A percentile compares a stretch with the other conserved stretches of the same genome.
phyloP scores from a whole-genome alignment of 805 yeast genomes.

The Yamadazyma laniorum region DNA sequence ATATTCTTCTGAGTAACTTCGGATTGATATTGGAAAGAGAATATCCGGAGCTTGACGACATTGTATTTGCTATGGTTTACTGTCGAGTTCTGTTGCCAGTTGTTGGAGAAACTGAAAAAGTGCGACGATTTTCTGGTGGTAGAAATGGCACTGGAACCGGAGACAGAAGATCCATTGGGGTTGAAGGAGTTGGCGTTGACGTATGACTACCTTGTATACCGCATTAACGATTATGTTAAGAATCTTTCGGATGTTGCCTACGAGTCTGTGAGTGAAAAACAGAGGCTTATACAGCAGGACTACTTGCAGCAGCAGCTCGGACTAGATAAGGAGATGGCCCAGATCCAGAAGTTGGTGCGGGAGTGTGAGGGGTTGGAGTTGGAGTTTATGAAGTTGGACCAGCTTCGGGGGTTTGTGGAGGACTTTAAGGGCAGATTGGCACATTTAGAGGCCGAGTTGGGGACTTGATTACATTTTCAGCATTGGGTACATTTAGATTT shows the following conservation, averaged over 20 bases:
- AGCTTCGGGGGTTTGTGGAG: conserved; percentile 39
- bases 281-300: conserved; percentile 21
- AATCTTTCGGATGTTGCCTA: conserved; percentile 43
- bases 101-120: too few relatives aligned
- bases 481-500: too few relatives aligned
- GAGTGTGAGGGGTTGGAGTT: conserved; percentile 51
- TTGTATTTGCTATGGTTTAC: too few relatives aligned
- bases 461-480: too few relatives aligned
- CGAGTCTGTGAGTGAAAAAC: conserved; percentile 32
- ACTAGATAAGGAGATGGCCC: conserved; percentile 40
- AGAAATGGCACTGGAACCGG: too few relatives aligned
- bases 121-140: too few relatives aligned
- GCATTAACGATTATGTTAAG: conserved; percentile 55
- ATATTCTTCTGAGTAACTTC: conserved; percentile 44
- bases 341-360: conserved; percentile 37
- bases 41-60: conserved; percentile 21
- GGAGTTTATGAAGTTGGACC: conserved; percentile 53
- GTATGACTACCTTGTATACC: conserved; percentile 64
- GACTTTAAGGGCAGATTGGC: conserved; percentile 41
- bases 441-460: conserved; percentile 28
- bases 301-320: conserved; percentile 22
- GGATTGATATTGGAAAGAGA: conserved; percentile 46
- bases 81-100: too few relatives aligned
- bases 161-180: conserved; percentile 57
- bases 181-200: conserved; percentile 57